Percentiles rank a stretch among this genome's conserved stretches.
These are phyloP conservation scores for Arthrocladium fulminans DNA, from an alignment of 2,329 filamentous ascomycete species.

Conservation along the genomic window DNA sequence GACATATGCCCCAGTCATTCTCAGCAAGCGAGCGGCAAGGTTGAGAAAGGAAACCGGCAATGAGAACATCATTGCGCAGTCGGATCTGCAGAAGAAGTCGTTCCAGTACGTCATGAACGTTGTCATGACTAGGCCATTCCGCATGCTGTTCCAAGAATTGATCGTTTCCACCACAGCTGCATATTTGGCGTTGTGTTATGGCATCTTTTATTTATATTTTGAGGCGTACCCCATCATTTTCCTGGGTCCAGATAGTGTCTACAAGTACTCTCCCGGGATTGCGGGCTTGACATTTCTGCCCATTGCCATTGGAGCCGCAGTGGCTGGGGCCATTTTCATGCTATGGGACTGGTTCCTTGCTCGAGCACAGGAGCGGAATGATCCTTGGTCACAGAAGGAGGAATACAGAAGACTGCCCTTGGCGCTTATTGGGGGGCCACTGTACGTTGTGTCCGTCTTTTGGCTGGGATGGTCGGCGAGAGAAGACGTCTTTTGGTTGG, in stretches of 20 bases:
- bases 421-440: conserved; percentile 60
- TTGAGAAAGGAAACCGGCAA: conserved; percentile 50
- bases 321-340: conserved; percentile 55
- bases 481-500: conserved; percentile 28
- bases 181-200: conserved; percentile 64
- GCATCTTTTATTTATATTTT: conserved; percentile 64
- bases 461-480: conserved; percentile 37
- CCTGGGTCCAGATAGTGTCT: conserved; percentile 30
- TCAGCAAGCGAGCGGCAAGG: conserved; percentile 48
- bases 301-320: conserved; percentile 52
- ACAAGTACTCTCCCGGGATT: conserved; percentile 30
- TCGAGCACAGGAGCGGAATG: conserved; percentile 41
- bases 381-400: conserved; percentile 47
- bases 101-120: conserved; percentile 41
- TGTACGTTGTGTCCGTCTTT: conserved; percentile 45
- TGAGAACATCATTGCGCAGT: conserved; percentile 46
- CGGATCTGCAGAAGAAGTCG: conserved; percentile 50
- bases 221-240: conserved; percentile 68
- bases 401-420: conserved; percentile 62
- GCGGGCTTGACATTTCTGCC: conserved; percentile 30
- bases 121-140: conserved; percentile 61
- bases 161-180: conserved; percentile 62
- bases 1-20: conserved; percentile 52
- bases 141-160: conserved; percentile 64
- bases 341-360: conserved; percentile 54